These are phyloP conservation scores for Didymella pinodella DNA, from an alignment of 2,329 filamentous ascomycete genomes.

Conservation along the genomic window DNA sequence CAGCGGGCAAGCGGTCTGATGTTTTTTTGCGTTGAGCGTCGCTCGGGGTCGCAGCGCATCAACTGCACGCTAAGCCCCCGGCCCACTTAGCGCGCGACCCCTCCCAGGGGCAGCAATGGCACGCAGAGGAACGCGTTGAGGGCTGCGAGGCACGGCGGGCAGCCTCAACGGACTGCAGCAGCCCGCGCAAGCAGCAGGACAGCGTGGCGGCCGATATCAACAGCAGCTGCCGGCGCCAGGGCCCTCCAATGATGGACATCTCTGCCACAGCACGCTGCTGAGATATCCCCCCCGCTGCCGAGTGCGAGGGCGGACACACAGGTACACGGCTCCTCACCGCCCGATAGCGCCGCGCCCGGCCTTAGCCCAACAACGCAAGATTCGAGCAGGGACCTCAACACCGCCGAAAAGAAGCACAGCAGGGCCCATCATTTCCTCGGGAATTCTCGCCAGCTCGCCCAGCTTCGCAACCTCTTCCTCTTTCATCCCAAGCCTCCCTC, in stretches of 20 bases:
- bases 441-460: slow-evolving; percentile 27
- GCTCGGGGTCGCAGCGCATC: slow-evolving; percentile 36
- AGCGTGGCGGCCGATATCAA: slow-evolving; percentile 14
- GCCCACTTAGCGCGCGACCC: slow-evolving; percentile 9
- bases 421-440: slow-evolving; percentile 42
- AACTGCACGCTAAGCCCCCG: slow-evolving; percentile 31
- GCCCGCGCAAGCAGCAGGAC: not conserved
- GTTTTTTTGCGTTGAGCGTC: slow-evolving; percentile 47
- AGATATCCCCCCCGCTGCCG: slow-evolving; percentile 11
- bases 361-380: slow-evolving; percentile 25
- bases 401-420: slow-evolving; percentile 27
- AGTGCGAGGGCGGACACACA: slow-evolving; percentile 6
- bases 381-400: slow-evolving; percentile 46
- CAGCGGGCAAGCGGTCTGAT: slow-evolving; percentile 43
- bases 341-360: slow-evolving; percentile 20
- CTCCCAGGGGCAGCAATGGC: slow-evolving; percentile 7
- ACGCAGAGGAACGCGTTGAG: slow-evolving; percentile 1
- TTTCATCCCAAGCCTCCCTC: slow-evolving; percentile 36
- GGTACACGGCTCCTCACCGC: slow-evolving; percentile 22
- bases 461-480: slow-evolving; percentile 38
- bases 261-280: not conserved
- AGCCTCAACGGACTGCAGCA: slow-evolving; percentile 3
- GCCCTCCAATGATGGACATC: slow-evolving; percentile 5
- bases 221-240: not conserved
- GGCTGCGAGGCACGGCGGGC: not conserved